Conservation (phyloP, 768 basidiomycete species). For the Boletus eberwhitei region DNA sequence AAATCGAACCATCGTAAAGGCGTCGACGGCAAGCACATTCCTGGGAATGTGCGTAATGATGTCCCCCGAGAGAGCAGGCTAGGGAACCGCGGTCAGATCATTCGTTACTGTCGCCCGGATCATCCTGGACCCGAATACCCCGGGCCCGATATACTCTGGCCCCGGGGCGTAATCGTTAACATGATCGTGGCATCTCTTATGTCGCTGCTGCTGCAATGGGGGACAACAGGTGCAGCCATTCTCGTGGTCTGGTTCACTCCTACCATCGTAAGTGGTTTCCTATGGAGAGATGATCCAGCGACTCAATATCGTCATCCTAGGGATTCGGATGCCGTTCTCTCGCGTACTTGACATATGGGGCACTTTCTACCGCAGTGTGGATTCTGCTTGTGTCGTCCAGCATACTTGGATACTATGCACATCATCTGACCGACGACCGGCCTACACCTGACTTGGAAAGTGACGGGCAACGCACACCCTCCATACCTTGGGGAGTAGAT, state of each 20-base stretch:
- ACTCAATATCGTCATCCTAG: not conserved
- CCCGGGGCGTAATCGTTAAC: slow-evolving; percentile 21
- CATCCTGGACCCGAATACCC: not conserved
- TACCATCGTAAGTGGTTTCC: slow-evolving; percentile 20
- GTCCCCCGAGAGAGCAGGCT: slow-evolving; percentile 13
- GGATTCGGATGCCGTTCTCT: slow-evolving; percentile 36
- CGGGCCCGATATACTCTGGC: slow-evolving; percentile 12
- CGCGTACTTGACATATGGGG: slow-evolving; percentile 30
- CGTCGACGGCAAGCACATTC: not conserved
- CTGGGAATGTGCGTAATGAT: not conserved
- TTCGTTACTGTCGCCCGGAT: slow-evolving; percentile 19
- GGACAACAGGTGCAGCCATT: slow-evolving; percentile 28
- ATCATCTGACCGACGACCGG: not conserved
- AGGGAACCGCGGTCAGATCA: slow-evolving; percentile 18
- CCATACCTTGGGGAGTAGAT: no score
- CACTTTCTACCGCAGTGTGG: slow-evolving; percentile 30
- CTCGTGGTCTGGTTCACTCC: slow-evolving; percentile 30
- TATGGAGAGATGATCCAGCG: not conserved
- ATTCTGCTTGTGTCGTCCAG: slow-evolving; percentile 30
- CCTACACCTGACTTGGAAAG: not conserved
- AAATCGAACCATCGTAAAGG: slow-evolving; percentile 1
- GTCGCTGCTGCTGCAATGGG: slow-evolving; percentile 33
- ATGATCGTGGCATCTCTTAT: slow-evolving; percentile 31
- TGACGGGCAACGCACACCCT: not conserved
- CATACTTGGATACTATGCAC: slow-evolving; percentile 20